Evolutionary conservation across 2,329 filamentous ascomycete genomes (phyloP).

Genomic region (Xylariaceae sp.): DNA sequence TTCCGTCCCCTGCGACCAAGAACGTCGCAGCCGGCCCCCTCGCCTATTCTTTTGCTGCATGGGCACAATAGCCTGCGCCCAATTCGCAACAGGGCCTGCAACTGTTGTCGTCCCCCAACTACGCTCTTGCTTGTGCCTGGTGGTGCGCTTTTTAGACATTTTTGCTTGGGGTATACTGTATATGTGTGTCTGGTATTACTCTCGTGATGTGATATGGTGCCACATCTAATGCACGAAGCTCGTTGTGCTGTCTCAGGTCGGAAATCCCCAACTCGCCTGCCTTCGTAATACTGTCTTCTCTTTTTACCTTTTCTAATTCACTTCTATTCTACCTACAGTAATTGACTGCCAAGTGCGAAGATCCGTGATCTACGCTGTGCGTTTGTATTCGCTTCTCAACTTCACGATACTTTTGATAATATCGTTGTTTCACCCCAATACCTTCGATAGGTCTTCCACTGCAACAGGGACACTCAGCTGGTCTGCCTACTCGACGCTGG

Average conservation of each 20-base stretch:
- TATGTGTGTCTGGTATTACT: too few relatives aligned
- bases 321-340: conserved; percentile 6
- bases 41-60: too few relatives aligned
- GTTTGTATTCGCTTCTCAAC: conserved; percentile 16
- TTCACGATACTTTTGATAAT: background rate
- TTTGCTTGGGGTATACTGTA: too few relatives aligned
- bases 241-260: background rate
- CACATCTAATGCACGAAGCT: too few relatives aligned
- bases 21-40: conserved; percentile 14
- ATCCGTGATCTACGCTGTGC: conserved; percentile 28
- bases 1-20: background rate
- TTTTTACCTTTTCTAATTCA: background rate
- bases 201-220: too few relatives aligned
- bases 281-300: background rate
- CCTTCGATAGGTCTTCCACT: background rate
- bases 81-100: too few relatives aligned
- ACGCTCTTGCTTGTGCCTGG: too few relatives aligned
- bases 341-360: conserved; percentile 21
- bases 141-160: too few relatives aligned
- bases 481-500: conserved; percentile 12
- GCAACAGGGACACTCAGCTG: conserved; percentile 10
- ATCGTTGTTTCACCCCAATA: background rate
- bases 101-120: too few relatives aligned
- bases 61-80: too few relatives aligned
- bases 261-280: background rate